Evolutionary conservation across 257 asterid genomes (phyloP), one percentile per base, ranked within the genome.

Genomic region (Solanum chiquidenum): DNA sequence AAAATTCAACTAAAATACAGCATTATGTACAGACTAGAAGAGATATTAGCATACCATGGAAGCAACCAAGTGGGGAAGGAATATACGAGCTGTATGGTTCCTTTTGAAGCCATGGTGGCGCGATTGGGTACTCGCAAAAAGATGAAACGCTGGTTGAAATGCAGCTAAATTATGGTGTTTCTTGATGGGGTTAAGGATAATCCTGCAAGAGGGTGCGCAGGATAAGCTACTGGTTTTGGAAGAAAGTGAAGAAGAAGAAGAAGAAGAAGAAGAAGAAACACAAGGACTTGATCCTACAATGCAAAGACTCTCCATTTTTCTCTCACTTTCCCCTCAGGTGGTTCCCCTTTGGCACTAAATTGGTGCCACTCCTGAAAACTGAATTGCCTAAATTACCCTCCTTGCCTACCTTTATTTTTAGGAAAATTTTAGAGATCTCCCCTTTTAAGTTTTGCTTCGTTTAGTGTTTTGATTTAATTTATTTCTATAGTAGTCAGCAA

Each of bases 61-160:
- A 89, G 99, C 99, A 88, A 95, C 95, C 86, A 94, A 88, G 89
- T 88, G 98, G 83, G 97, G 97, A 77, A 96, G 98, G 88, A 96
- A 95, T 88, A 96, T 89, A 86, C 72, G 92, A 89, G 94, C 69
- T 86, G 85, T 91, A 42, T 37, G 91, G 88, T 71, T 83, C 2
- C 88, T 92, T 73, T 72, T 91, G 91, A 90, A 85, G 72, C 93
- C 87, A 87, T 55, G 92, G 60, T 60, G 64, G 60, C 62, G 46
- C 60, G 86, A 87, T 34, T 88, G 82, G 86, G 90, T 60, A 16
- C 55, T 85, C 3, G 91, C 34, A 90, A 94, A 94, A 33, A 92
- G 96, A 83, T 76, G 92, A 86, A 94, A 74, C 5, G 91, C 77
- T 60, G 93, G 89, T n/a, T 79, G 94, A 88, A 93, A 93, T 86